These are phyloP conservation scores for Coniella lustricola DNA, from an alignment of 2,329 filamentous ascomycete species.

Conservation along the genomic window DNA sequence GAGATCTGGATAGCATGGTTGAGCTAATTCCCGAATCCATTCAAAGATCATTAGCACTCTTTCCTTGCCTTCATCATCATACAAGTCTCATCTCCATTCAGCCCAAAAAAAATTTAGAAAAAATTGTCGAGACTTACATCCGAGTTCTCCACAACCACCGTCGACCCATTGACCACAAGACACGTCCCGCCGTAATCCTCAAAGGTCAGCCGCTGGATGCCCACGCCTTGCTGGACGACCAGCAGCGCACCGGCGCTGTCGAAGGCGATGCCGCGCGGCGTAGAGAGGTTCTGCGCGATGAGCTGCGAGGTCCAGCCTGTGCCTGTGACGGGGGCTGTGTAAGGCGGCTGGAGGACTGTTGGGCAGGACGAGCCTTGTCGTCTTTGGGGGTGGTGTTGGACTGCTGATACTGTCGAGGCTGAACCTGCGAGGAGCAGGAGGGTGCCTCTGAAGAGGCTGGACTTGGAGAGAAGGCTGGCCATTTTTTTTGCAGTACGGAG, in stretches of 20 bases:
- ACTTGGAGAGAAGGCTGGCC: too few relatives aligned
- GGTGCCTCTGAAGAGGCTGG: too few relatives aligned
- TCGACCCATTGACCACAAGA: slow-evolving; percentile 29
- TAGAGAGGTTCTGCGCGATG: slow-evolving; percentile 25
- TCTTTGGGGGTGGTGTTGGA: too few relatives aligned
- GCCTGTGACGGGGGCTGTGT: slow-evolving; percentile 24
- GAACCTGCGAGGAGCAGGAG: too few relatives aligned
- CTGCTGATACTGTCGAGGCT: too few relatives aligned
- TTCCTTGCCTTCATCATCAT: too few relatives aligned
- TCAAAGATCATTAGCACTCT: not conserved
- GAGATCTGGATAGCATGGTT: slow-evolving; percentile 52
- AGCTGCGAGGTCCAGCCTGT: slow-evolving; percentile 29
- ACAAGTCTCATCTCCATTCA: too few relatives aligned
- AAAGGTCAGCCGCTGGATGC: slow-evolving; percentile 35
- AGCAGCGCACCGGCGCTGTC: slow-evolving; percentile 39
- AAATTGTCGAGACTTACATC: slow-evolving; percentile 24
- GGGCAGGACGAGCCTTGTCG: slow-evolving; percentile 17
- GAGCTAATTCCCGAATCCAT: slow-evolving; percentile 28
- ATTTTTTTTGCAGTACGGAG: too few relatives aligned
- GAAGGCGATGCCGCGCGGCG: slow-evolving; percentile 39
- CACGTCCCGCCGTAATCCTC: slow-evolving; percentile 36
- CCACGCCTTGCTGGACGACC: slow-evolving; percentile 35
- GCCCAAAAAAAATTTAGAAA: not conserved
- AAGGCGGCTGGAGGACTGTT: slow-evolving; percentile 20
- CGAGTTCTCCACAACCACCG: slow-evolving; percentile 28